A percentile compares a stretch with the other conserved stretches of the same genome.
Evolutionary conservation across 164 flowering plant genomes (phyloP).

Genomic region (Magnolia officinalis): DNA sequence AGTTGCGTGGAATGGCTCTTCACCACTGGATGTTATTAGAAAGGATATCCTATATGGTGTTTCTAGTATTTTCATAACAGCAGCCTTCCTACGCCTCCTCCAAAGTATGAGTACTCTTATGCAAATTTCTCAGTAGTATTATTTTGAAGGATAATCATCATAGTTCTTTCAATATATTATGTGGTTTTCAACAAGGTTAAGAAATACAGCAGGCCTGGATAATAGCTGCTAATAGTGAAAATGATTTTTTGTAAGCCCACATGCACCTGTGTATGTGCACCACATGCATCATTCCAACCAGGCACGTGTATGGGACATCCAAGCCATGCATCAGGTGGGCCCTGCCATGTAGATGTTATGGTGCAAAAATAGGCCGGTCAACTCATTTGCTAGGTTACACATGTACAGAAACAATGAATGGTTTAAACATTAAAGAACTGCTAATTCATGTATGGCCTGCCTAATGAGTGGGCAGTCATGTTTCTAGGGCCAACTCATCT

Average conservation of each 20-base stretch:
- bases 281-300: too few species aligned
- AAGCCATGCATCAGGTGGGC: too few species aligned
- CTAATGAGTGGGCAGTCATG: too few species aligned
- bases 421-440: too few species aligned
- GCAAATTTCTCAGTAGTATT: neutral
- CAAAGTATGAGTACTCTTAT: conserved; percentile 52
- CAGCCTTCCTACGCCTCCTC: conserved; percentile 75
- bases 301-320: too few species aligned
- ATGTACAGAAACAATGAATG: too few species aligned
- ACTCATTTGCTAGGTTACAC: too few species aligned
- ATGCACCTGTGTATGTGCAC: too few species aligned
- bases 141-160: neutral
- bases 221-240: neutral
- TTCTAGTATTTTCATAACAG: conserved; percentile 90
- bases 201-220: neutral
- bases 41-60: conserved; percentile 52
- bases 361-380: too few species aligned
- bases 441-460: too few species aligned
- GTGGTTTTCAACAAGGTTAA: neutral
- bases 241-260: neutral
- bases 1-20: conserved; percentile 60
- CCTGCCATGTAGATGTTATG: too few species aligned
- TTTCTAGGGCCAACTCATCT: too few species aligned
- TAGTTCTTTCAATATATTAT: neutral
- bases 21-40: conserved; percentile 45